A percentile compares a stretch with the other conserved stretches of the same genome.
Conservation (phyloP, 108 stramenopile species). For the Skeletonema costatum region DNA sequence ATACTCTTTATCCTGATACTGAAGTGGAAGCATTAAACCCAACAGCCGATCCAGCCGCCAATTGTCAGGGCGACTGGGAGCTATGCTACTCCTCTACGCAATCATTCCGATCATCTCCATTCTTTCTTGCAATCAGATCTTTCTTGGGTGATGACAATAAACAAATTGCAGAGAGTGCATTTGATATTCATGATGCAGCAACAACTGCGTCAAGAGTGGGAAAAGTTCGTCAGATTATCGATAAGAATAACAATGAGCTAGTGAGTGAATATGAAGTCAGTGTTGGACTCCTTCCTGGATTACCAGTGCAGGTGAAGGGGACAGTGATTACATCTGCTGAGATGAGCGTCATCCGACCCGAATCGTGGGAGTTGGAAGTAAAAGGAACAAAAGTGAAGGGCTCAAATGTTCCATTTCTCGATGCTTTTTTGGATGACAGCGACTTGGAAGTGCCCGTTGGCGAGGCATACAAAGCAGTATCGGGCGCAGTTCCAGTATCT, state of each 20-base stretch:
- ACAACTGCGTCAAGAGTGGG: constrained; percentile 72
- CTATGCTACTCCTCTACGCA: constrained; percentile 78
- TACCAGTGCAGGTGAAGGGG: constrained; percentile 70
- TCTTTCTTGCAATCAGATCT: constrained; percentile 73
- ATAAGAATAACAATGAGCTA: constrained; percentile 41
- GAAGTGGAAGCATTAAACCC: constrained; percentile 72
- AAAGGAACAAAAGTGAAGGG: constrained; percentile 73
- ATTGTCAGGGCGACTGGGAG: constrained; percentile 86
- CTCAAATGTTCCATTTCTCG: constrained; percentile 81
- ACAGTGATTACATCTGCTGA: constrained; percentile 79
- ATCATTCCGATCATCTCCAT: constrained; percentile 81
- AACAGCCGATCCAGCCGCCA: constrained; percentile 65
- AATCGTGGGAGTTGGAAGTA: constrained; percentile 68
- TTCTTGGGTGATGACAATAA: constrained; percentile 67
- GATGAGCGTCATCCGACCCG: constrained; percentile 55
- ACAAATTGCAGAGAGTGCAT: constrained; percentile 67
- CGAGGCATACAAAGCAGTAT: constrained; percentile 59
- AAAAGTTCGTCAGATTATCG: constrained; percentile 77
- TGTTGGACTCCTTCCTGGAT: constrained; percentile 76
- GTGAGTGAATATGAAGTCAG: constrained; percentile 77
- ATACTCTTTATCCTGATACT: neutral
- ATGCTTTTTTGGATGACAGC: constrained; percentile 71
- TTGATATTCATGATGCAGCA: constrained; percentile 77
- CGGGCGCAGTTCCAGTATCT: constrained; percentile 61
- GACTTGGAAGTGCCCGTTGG: constrained; percentile 75